Base-by-base conservation (phyloP, 169 alveolate genomes). In the Plasmodium malariae region DNA sequence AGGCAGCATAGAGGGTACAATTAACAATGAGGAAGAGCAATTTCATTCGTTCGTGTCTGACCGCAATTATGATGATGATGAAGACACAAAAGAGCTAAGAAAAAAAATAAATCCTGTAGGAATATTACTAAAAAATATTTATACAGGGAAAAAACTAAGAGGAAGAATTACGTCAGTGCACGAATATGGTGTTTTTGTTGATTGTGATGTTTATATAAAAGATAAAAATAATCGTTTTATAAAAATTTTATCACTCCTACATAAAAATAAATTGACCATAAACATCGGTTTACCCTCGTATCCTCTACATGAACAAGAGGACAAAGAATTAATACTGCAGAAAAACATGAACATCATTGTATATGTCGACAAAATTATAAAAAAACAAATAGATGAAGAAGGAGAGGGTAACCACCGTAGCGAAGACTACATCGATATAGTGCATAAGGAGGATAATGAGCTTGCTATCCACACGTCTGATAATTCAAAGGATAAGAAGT, bases 121-220 rank as follows among this genome's bases (percentile, higher is more conserved):
- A 2, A 86, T 86, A 37, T 36, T 86, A 21, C 51, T 86, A 49
- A 71, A 86, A 60, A 69, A 48, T 40, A 36, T 86, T 57, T 86
- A 86, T 63, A 86, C 92, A 0, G 92, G 92, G 19, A 86, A 60
- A 45, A 68, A 59, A 32, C 37, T 86, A 45, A 86, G 24, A 86
- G 92, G 92, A 37, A 70, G 87, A 71, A 86, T 86, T 24, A 86
- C 92, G 1, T 86, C 92, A 19, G 87, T 86, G 21, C 92, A 86
- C 40, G 11, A 73, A 6, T 86, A 86, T 43, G 92, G 92, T 14
- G 92, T 71, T 21, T 86, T 86, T 63, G 68, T 86, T 0, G 92
- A 86, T 34, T 86, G 92, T 60, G 71, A 86, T 86, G 92, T 86
- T 17, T 86, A 86, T 26, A 63, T 86, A 54, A 86, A 86, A 63